phyloP scores from a whole-genome alignment of 2,329 filamentous ascomycete species.

The Neonectria magnoliae region DNA sequence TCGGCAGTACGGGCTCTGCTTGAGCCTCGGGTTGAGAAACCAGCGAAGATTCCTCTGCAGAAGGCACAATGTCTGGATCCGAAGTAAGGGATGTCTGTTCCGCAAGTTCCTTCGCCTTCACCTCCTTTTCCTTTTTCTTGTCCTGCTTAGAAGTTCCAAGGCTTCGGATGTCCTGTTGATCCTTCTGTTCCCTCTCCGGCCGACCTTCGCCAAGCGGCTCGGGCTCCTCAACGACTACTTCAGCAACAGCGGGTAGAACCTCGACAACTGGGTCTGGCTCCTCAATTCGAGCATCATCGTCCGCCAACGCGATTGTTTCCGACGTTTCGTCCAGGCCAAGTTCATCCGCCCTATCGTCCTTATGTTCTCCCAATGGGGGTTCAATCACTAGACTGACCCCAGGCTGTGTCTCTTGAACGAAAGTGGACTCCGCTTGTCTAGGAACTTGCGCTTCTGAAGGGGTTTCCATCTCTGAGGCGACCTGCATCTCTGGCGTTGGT shows the following conservation, averaged over 20 bases:
- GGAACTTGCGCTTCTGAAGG: background rate
- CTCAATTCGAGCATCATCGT: background rate
- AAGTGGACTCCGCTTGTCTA: background rate
- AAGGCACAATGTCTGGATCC: background rate
- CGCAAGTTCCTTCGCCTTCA: background rate
- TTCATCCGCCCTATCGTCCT: background rate
- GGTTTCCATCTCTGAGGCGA: background rate
- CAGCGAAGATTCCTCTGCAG: background rate
- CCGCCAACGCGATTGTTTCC: background rate
- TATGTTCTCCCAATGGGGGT: background rate
- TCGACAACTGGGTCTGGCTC: background rate
- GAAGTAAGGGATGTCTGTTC: background rate
- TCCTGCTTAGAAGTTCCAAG: constrained; percentile 24
- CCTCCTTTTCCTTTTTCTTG: constrained; percentile 32
- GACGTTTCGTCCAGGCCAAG: background rate
- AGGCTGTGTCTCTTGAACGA: background rate
- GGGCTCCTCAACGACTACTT: background rate
- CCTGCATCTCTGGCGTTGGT: background rate
- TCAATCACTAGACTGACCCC: background rate
- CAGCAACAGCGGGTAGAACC: background rate
- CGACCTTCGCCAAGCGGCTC: background rate
- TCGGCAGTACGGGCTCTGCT: constrained; percentile 16
- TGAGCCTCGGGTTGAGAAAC: background rate
- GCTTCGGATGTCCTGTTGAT: background rate
- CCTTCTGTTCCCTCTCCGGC: constrained; percentile 1